Evolutionary conservation across 495 filamentous ascomycete genomes (phyloP).

Genomic region (Letharia lupina): DNA sequence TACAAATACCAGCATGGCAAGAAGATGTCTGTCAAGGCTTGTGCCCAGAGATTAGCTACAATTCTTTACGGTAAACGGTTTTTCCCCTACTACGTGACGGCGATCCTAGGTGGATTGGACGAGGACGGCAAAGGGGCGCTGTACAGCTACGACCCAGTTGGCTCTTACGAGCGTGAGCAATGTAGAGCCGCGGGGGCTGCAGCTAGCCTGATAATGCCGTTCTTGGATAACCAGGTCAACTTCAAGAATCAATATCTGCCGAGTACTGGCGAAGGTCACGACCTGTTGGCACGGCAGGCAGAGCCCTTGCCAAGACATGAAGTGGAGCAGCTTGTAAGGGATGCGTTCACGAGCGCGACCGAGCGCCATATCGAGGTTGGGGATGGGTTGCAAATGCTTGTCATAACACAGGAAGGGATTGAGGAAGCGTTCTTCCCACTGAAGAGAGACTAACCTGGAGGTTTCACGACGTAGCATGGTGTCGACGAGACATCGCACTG

Average conservation of each 20-base stretch:
- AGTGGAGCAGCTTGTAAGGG: conserved; percentile 81
- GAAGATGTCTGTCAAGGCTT: conserved; percentile 83
- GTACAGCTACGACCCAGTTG: conserved; percentile 96
- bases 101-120: conserved; percentile 87
- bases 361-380: conserved; percentile 99
- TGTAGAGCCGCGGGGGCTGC: conserved; percentile 94
- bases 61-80: conserved; percentile 95
- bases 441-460: conserved; percentile 70
- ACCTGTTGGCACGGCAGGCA: conserved; percentile 57
- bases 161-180: conserved; percentile 91
- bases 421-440: conserved; percentile 74
- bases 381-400: conserved; percentile 90
- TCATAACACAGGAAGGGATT: conserved; percentile 79
- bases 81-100: conserved; percentile 95
- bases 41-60: conserved; percentile 84
- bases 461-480: not conserved
- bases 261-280: conserved; percentile 76
- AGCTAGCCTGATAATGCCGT: conserved; percentile 94
- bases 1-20: conserved; percentile 94
- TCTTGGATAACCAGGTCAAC: conserved; percentile 98
- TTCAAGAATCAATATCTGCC: conserved; percentile 98
- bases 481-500: not conserved
- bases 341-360: conserved; percentile 95
- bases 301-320: conserved; percentile 58
- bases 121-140: conserved; percentile 91